Evolutionary conservation across 768 basidiomycete genomes (phyloP), one percentile per base, ranked within the genome.

Genomic region (Boletus edulis): DNA sequence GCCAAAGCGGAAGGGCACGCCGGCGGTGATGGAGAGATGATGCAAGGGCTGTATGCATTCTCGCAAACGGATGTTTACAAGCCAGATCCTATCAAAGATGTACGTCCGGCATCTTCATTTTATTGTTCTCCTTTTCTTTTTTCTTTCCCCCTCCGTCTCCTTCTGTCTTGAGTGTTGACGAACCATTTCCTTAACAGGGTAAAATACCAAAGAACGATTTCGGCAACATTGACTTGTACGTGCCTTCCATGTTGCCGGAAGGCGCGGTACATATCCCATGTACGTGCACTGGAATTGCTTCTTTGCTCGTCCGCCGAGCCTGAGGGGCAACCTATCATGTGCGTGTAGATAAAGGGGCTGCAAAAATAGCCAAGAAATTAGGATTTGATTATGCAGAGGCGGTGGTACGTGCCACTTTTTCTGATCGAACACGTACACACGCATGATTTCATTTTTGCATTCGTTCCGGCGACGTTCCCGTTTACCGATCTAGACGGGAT

Each of bases 181-280:
- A 58, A 49, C 49, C 17, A 3, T 35, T 53, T 46, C 18, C 51
- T 39, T 54, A 39, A 27, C 64, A 98, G 95, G 96, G 96, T 32
- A 85, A 83, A 67, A 82, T 99, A 31, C 94, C 94, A 7, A 95
- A 91, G 75, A 99, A 99, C 65, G 84, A 87, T 59, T 99, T 96
- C 68, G 96, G 96, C 17, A 99, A 98, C 69, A 90, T 99, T 59
- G 96, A 99, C 73, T 73, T 99, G 24, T 99, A 96, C 69, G 91
- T 91, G 24, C 87, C 91, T 29, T 87, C 91, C 4, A 99, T 99
- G 97, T 78, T 98, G 31, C 97, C 97, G 3, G 73, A 69, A 49
- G 97, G 97, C 18, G 91, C 83, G 5, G 86, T 77, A 3, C 93
- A 98, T 73, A 75, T 99, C 18, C 91, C 94, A n/a, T 91, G 95